A percentile compares a stretch with the other conserved stretches of the same genome.
Evolutionary conservation across 306 rosid genomes (phyloP).

Genomic region (Calophaca sinica): DNA sequence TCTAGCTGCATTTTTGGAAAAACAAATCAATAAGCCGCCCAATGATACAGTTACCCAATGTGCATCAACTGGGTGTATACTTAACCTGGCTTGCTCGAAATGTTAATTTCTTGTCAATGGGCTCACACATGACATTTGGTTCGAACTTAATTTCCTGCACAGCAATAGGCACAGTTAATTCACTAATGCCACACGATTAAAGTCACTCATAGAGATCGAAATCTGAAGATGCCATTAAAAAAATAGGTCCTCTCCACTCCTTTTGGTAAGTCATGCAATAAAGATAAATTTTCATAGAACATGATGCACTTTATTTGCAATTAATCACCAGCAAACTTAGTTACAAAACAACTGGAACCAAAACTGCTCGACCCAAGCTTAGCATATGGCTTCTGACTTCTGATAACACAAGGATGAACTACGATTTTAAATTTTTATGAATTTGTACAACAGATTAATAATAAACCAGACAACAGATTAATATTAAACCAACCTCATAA

Average conservation of each 20-base stretch:
- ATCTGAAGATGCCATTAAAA: constrained; percentile 11
- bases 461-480: not conserved
- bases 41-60: constrained; percentile 18
- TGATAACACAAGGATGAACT: constrained; percentile 32
- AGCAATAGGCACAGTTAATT: constrained; percentile 34
- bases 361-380: not conserved
- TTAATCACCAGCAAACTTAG: constrained; percentile 23
- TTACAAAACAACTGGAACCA: constrained; percentile 30
- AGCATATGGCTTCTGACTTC: constrained; percentile 31
- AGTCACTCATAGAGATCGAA: constrained; percentile 15
- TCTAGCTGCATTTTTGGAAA: constrained; percentile 68
- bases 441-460: constrained; percentile 9
- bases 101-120: constrained; percentile 82
- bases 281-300: constrained; percentile 17
- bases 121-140: constrained; percentile 97
- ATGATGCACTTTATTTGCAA: constrained; percentile 13
- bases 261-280: constrained; percentile 15
- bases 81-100: constrained; percentile 92
- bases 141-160: constrained; percentile 95
- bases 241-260: not conserved
- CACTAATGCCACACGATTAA: not conserved
- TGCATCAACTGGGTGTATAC: constrained; percentile 4
- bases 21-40: constrained; percentile 24
- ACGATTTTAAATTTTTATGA: not conserved
- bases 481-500: constrained; percentile 66